A percentile compares a stretch with the other conserved stretches of the same genome.
These are phyloP conservation scores for Anisodus tanguticus DNA, from an alignment of 257 asterid genomes.

Conservation along the genomic window DNA sequence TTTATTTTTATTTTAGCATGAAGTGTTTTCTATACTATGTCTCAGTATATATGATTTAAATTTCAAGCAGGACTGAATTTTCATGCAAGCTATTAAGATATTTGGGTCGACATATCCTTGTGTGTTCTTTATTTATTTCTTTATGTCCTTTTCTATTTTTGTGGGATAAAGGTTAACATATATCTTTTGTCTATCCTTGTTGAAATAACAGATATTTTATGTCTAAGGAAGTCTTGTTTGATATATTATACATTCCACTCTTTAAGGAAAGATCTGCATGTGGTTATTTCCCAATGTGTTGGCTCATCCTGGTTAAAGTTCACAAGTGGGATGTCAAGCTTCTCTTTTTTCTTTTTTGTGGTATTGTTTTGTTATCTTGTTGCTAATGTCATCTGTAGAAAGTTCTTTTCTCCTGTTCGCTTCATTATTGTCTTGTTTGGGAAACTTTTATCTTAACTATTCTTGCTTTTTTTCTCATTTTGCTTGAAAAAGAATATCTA, in stretches of 20 bases:
- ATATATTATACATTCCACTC: neutral
- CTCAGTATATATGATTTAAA: neutral
- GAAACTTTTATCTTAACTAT: neutral
- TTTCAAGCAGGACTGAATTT: neutral
- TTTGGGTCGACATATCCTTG: neutral
- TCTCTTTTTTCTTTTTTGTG: neutral
- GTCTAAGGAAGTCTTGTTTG: neutral
- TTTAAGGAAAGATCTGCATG: neutral
- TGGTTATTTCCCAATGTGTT: neutral
- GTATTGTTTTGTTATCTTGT: neutral
- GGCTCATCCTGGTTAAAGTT: neutral
- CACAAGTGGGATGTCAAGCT: neutral
- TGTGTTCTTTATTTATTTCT: neutral
- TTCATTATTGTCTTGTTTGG: neutral
- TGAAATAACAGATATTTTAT: neutral
- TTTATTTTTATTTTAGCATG: neutral
- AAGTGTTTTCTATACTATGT: neutral
- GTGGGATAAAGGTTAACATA: neutral
- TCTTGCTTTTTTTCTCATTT: neutral
- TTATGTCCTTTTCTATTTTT: neutral
- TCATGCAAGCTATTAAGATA: neutral
- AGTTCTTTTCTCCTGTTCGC: neutral
- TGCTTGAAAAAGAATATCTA: neutral
- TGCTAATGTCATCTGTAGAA: neutral
- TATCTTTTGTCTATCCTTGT: neutral